These are phyloP conservation scores for Microbotryum scabiosae DNA, from an alignment of 1,284 basidiomycete genomes.

Conservation along the genomic window DNA sequence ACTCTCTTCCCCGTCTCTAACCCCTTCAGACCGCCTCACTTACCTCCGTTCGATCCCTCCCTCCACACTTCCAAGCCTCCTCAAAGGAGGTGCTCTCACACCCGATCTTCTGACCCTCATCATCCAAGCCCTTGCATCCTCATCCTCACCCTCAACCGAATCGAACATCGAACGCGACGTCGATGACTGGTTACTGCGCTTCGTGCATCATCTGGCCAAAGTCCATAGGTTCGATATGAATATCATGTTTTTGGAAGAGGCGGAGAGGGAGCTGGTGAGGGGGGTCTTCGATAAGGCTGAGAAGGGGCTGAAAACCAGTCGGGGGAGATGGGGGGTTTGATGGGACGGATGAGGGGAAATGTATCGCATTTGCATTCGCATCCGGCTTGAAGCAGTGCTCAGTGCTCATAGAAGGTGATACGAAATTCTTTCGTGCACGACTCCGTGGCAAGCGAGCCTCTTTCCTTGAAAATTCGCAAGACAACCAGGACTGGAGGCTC, in stretches of 20 bases:
- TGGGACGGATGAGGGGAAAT: background rate
- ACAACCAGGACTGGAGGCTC: too few relatives aligned
- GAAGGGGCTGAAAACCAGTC: conserved; percentile 44
- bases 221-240: conserved; percentile 58
- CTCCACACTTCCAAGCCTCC: conserved; percentile 50
- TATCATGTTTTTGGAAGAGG: conserved; percentile 52
- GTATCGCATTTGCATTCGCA: background rate
- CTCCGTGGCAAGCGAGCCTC: too few relatives aligned
- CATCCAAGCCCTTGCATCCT: conserved; percentile 45
- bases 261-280: conserved; percentile 6
- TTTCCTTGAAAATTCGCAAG: too few relatives aligned
- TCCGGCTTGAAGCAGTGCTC: too few relatives aligned
- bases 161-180: conserved; percentile 12
- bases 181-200: conserved; percentile 42
- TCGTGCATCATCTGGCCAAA: conserved; percentile 48
- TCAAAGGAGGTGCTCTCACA: conserved; percentile 55
- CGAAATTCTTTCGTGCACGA: too few relatives aligned
- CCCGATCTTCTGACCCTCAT: conserved; percentile 53
- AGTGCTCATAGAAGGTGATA: too few relatives aligned
- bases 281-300: background rate
- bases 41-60: conserved; percentile 49
- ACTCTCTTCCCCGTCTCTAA: conserved; percentile 11
- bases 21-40: background rate
- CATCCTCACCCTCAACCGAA: background rate
- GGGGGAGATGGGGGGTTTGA: conserved; percentile 7